These are phyloP conservation scores for Ailanthus altissimus DNA, from an alignment of 345 rosid genomes.

Conservation along the genomic window DNA sequence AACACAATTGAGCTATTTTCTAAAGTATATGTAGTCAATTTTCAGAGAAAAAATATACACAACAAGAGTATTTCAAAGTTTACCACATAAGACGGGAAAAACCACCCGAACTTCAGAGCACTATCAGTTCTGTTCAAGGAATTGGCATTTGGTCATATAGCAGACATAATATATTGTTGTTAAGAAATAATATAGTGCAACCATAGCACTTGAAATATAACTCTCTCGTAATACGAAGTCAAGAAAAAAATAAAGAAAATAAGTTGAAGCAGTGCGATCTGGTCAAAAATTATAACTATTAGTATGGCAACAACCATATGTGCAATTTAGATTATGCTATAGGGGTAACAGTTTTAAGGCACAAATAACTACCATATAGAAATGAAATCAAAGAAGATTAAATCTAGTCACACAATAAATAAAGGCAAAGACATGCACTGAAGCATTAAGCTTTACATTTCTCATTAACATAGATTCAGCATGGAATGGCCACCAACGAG, in stretches of 20 bases:
- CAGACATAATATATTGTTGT: neutral
- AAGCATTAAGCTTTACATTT: neutral
- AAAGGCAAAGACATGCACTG: neutral
- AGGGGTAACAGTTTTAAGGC: neutral
- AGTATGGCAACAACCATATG: neutral
- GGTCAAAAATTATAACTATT: neutral
- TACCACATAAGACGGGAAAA: constrained; percentile 83
- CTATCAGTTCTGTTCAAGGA: constrained; percentile 85
- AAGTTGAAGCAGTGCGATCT: neutral
- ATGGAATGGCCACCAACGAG: neutral
- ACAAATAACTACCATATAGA: neutral
- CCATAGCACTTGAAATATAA: neutral
- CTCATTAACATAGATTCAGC: neutral
- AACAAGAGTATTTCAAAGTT: constrained; percentile 25
- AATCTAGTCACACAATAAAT: neutral
- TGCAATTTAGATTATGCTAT: neutral
- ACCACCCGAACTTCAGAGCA: constrained; percentile 92
- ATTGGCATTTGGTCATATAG: constrained; percentile 9
- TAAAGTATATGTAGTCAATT: constrained; percentile 7
- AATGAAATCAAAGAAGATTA: neutral
- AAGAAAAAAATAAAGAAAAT: neutral
- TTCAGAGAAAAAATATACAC: constrained; percentile 6
- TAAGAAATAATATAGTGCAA: neutral
- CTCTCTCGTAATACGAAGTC: neutral
- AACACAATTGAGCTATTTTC: constrained; percentile 20